Evolutionary conservation across 2,329 filamentous ascomycete genomes (phyloP).

Genomic region (Alternaria sp.): DNA sequence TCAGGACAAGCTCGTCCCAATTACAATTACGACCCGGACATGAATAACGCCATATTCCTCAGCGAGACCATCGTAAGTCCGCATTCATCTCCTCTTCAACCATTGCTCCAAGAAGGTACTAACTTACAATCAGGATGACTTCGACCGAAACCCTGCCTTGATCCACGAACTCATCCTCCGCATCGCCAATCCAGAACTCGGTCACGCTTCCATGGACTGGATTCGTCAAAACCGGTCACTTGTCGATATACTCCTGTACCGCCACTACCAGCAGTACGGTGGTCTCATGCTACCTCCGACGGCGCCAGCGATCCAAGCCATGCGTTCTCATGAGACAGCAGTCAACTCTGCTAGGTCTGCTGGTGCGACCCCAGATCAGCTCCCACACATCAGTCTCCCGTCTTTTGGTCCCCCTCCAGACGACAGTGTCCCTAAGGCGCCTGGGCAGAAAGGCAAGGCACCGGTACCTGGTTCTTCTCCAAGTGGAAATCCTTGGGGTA

Average conservation of each 20-base stretch:
- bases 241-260: conserved; percentile 12
- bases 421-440: background rate
- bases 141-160: conserved; percentile 7
- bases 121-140: conserved; percentile 4
- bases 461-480: background rate
- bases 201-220: conserved; percentile 9
- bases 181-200: conserved; percentile 4
- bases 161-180: conserved; percentile 14
- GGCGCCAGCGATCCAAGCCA: background rate
- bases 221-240: conserved; percentile 12
- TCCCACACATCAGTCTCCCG: background rate
- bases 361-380: background rate
- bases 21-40: conserved; percentile 5
- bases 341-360: background rate
- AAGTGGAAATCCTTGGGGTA: background rate
- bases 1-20: background rate
- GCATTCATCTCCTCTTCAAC: background rate
- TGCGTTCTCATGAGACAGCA: background rate
- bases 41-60: conserved; percentile 5
- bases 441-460: background rate
- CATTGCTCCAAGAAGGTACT: background rate
- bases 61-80: conserved; percentile 1
- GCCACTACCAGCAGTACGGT: conserved; percentile 17
- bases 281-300: conserved; percentile 16
- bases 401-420: background rate